Evolutionary conservation across 345 rosid species (phyloP), one percentile per base, ranked within the genome.

Genomic region (Viola odorata): DNA sequence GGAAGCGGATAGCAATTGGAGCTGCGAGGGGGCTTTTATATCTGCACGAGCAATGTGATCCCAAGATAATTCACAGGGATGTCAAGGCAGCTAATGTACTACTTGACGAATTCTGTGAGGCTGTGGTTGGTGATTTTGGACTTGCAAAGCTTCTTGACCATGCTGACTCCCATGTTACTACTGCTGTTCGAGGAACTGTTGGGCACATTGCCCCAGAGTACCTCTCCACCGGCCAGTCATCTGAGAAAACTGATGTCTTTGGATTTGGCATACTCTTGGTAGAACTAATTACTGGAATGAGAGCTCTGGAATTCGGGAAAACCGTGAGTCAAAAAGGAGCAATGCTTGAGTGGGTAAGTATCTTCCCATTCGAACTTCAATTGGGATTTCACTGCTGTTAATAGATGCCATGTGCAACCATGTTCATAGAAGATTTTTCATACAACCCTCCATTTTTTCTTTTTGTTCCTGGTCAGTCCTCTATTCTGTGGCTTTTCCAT

Each of bases 191-290:
- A 47, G 96, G 98, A 58, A 91, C 96, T 3, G 95, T 91, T 49
- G 98, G 96, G 36, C 98, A 91, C 70, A 91, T 91, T 54, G 96
- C 98, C 4, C 98, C 96, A 0, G 98, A 91, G 67, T 91, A 91
- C 67, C 95, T 91, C 70, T 89, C 95, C 9, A 91, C 98, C 1
- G 98, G 98, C 8, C 98, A 89, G 74, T 91, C 98, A 23, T 91
- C 98, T 10, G 98, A 91, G 73, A 91, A 91, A 65, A 91, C 96
- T 7, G 98, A 91, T 68, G 98, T 88, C 48, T 91, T 89, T 75
- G 96, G 98, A 58, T 91, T 91, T 6, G 98, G 96, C 69, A 87
- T 91, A 73, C 92, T 91, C 56, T 69, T 91, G 77, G 64, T 91
- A 57, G 98, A 91, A 77, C 92, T 91, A 53, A 89, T 91, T 7